Base-by-base conservation (phyloP, 257 asterid species). In the Solanum chaucha region DNA sequence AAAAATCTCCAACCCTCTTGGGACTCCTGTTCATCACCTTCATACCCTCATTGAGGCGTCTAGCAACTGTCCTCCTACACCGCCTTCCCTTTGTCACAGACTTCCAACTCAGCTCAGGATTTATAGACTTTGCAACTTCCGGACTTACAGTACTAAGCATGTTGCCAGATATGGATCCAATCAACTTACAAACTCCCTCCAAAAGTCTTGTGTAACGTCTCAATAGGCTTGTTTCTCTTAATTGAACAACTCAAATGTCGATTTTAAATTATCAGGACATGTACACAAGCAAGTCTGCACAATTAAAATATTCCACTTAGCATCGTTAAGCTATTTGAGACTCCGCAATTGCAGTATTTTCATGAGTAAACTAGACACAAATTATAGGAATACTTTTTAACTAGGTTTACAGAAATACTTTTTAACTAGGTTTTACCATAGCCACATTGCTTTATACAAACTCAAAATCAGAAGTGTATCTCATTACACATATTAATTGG, bases 1-100 rank as follows among this genome's bases (percentile, higher is more conserved):
- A 91, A 89, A 93, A 92, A 86, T 93, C 96, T 61, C 95, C 94
- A 19, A 94, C 96, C 88, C 96, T 93, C 87, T 94, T 93, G 36
- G 98, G 98, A 88, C 95, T 93, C 85, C 61, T 85, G 82, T 88
- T 88, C 85, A 89, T 88, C 51, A 65, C 88, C 83, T 91, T 92
- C 30, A 89, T 87, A 85, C 67, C 86, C 85, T 89, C 87, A 71
- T 92, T 94, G 78, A 88, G 88, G 85, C 90, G 89, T 90, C 96
- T 93, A 24, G 94, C 92, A 22, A 81, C 89, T 17, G 97, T 84
- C 91, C 93, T 95, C 90, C 92, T 90, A 10, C 95, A 84, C 51
- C 98, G 94, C 90, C 94, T 91, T 87, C 97, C 97, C 91, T 93
- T 96, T 10, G 91, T 92, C 87, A 94, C 95, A 30, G 89, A 41